Base-by-base conservation (phyloP, 2,329 filamentous ascomycete genomes). In the Colletotrichum euphorbiae region DNA sequence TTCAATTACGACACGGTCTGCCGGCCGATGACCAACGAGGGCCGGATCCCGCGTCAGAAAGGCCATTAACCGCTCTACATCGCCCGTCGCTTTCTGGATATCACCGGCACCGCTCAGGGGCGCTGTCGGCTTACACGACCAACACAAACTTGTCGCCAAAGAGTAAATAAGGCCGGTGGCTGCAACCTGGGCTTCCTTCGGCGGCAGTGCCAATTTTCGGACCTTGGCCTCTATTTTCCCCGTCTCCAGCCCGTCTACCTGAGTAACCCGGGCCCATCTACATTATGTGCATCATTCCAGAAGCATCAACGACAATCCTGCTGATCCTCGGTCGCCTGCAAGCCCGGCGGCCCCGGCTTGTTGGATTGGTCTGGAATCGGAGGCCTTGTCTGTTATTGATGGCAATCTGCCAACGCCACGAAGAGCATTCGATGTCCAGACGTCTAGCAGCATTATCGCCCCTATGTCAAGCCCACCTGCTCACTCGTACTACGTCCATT, bases 1-100 rank as follows among this genome's bases (percentile, higher is more conserved):
- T 51, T 57, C 31, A n/a, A 33, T 31, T 46, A 31, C 60, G 52
- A 60, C 64, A 57, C 45, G 52, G 60, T 24, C 52, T 48, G n/a
- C 48, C 48, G 61, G 58, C 42, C 48, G 54, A 65, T 42, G 24
- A 42, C 28, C 43, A 50, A 52, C 45, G 46, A n/a, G 46, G 28
- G 40, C 64, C 65, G 46, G 65, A 19, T 45, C 21, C 19, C 52
- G 52, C 19, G 40, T 24, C 40, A 21, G 36, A 48, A 54, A 33
- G 19, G 21, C 9, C 40, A 38, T 50, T n/a, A 4, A 42, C n/a
- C 19, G 13, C 45, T 6, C 28, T 28, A 6, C 36, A 1, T 45
- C 31, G 33, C 51, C 36, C 28, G 24, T 57, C n/a, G 12, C 38
- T 38, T 52, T 52, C 17, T 21, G 31, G 33, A 12, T 31, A n/a